A percentile compares a stretch with the other conserved stretches of the same genome.
phyloP scores from a whole-genome alignment of 2,329 filamentous ascomycete species.

The Penicillium sp. region DNA sequence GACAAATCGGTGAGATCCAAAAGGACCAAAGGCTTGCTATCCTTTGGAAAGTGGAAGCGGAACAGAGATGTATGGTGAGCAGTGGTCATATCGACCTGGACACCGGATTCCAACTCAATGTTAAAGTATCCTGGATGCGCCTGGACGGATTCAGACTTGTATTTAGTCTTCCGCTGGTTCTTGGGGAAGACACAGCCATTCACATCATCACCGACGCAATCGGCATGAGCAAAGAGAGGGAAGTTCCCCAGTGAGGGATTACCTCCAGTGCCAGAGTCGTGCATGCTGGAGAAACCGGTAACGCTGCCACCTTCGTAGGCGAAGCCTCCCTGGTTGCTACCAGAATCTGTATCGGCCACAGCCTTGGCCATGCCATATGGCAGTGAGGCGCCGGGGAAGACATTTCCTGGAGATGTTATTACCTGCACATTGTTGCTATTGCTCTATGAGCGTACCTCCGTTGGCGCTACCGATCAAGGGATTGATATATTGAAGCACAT shows the following conservation, averaged over 20 bases:
- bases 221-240: conserved; percentile 66
- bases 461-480: conserved; percentile 57
- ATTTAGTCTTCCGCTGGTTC: conserved; percentile 49
- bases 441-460: conserved; percentile 38
- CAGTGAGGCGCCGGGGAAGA: conserved; percentile 57
- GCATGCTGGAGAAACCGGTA: conserved; percentile 54
- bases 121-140: conserved; percentile 67
- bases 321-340: conserved; percentile 57
- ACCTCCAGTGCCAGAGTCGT: conserved; percentile 54
- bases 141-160: conserved; percentile 54
- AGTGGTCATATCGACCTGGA: conserved; percentile 67
- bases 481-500: conserved; percentile 49
- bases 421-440: background rate
- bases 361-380: conserved; percentile 60
- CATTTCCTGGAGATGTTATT: conserved; percentile 46
- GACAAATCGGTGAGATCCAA: conserved; percentile 66
- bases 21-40: conserved; percentile 58
- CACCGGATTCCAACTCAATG: conserved; percentile 58
- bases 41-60: conserved; percentile 61
- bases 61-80: conserved; percentile 65
- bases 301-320: conserved; percentile 54
- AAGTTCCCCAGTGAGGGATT: conserved; percentile 71
- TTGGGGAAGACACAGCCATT: conserved; percentile 64
- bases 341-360: conserved; percentile 55
- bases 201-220: conserved; percentile 61